Conservation (phyloP, 2,329 filamentous ascomycete species). For the Chalaropsis thielavioides region DNA sequence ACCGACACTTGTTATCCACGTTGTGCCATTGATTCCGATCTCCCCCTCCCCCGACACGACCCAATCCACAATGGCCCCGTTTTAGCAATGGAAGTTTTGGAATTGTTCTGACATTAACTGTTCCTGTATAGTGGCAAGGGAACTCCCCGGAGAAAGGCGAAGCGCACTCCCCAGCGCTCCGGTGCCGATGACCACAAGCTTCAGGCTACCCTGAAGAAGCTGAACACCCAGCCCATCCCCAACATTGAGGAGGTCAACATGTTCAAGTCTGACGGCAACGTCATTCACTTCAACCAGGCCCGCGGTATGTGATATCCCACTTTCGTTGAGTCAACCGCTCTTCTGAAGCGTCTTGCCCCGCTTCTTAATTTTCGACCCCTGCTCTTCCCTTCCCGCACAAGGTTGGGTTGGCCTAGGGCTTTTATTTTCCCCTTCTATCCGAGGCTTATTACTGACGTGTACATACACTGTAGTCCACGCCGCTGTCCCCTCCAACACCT, state of each 20-base stretch:
- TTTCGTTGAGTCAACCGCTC: neutral
- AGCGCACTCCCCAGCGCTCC: slow-evolving; percentile 88
- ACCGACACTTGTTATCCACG: slow-evolving; percentile 22
- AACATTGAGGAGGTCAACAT: slow-evolving; percentile 99
- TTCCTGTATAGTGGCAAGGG: slow-evolving; percentile 64
- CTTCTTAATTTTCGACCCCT: slow-evolving; percentile 2
- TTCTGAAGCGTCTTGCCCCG: slow-evolving; percentile 3
- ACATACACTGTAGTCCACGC: slow-evolving; percentile 61
- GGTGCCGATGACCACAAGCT: slow-evolving; percentile 99
- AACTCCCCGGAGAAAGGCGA: slow-evolving; percentile 92
- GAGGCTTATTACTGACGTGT: neutral
- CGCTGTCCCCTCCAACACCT: slow-evolving; percentile 94
- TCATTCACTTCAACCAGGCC: slow-evolving; percentile 96
- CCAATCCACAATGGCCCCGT: neutral
- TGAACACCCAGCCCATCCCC: slow-evolving; percentile 98
- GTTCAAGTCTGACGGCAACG: slow-evolving; percentile 99
- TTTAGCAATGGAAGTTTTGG: slow-evolving; percentile 10
- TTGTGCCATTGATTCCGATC: neutral
- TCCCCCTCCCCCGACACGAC: neutral
- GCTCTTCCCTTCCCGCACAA: neutral
- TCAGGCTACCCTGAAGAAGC: slow-evolving; percentile 92
- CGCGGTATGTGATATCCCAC: slow-evolving; percentile 55
- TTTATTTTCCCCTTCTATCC: neutral
- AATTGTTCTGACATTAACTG: slow-evolving; percentile 11
- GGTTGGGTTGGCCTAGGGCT: neutral